phyloP scores from a whole-genome alignment of 1,284 basidiomycete species.

The Rhodotorula sp. region DNA sequence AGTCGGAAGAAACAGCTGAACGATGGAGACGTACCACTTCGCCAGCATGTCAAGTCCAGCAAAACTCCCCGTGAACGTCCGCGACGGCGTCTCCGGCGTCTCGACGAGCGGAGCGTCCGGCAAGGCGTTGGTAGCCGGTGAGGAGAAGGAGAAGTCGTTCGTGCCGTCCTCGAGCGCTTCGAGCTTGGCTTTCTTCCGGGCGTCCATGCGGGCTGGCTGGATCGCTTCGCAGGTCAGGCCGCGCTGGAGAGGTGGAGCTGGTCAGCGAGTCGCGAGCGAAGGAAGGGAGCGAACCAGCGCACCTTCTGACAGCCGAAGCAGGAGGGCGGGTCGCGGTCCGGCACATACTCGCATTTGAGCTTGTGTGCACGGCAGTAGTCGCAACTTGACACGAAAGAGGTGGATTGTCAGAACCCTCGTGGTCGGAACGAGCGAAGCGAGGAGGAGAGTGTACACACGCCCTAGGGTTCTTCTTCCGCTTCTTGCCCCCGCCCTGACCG shows the following conservation, averaged over 20 bases:
- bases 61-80: neutral
- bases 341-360: conserved; percentile 2
- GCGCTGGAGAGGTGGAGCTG: neutral
- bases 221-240: neutral
- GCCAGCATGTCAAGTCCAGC: conserved; percentile 3
- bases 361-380: neutral
- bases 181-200: conserved; percentile 1
- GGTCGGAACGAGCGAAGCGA: neutral
- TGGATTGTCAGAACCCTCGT: neutral
- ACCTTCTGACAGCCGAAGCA: conserved; percentile 1
- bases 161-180: neutral
- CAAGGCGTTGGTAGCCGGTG: neutral
- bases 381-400: neutral
- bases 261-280: neutral
- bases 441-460: neutral
- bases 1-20: neutral
- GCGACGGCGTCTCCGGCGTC: neutral
- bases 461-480: neutral
- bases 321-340: neutral
- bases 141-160: neutral
- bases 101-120: neutral
- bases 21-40: neutral
- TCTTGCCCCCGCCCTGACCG: neutral
- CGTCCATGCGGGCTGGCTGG: neutral
- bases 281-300: neutral